These are phyloP conservation scores for Hydrangea macrophylla DNA, from an alignment of 148 eudicot genomes.

Conservation along the genomic window DNA sequence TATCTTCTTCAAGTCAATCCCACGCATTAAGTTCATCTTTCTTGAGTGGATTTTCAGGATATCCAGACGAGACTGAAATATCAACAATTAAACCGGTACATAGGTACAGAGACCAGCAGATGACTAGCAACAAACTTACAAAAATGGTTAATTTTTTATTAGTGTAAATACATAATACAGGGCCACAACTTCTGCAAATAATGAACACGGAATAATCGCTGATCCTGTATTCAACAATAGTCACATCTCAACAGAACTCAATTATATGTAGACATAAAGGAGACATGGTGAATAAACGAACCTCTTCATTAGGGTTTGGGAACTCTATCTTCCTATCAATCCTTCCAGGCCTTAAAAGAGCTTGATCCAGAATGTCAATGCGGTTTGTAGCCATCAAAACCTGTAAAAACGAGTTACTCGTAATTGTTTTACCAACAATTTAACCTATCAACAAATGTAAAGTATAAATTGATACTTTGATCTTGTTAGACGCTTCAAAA, in stretches of 20 bases:
- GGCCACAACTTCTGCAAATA: background rate
- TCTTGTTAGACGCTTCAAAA: constrained; percentile 70
- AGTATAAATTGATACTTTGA: constrained; percentile 33
- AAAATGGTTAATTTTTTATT: background rate
- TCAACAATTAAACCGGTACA: background rate
- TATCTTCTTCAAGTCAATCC: constrained; percentile 61
- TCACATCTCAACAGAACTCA: background rate
- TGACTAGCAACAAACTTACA: background rate
- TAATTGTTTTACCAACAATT: background rate
- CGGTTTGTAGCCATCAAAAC: constrained; percentile 74
- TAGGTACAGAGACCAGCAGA: background rate
- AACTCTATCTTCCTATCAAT: constrained; percentile 76
- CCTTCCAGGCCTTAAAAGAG: constrained; percentile 78
- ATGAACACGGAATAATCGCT: background rate
- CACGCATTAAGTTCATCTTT: constrained; percentile 67
- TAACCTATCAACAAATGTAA: background rate
- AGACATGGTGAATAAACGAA: constrained; percentile 8
- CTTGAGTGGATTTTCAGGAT: constrained; percentile 73
- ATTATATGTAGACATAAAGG: background rate
- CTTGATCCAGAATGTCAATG: constrained; percentile 69
- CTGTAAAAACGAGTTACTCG: constrained; percentile 17
- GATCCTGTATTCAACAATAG: background rate
- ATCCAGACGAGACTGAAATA: constrained; percentile 51
- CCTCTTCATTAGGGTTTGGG: constrained; percentile 75
- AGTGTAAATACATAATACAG: too few relatives aligned